A percentile compares a stretch with the other conserved stretches of the same genome.
Evolutionary conservation across 768 basidiomycete genomes (phyloP).

Genomic region (Leccinum subtestaceum): DNA sequence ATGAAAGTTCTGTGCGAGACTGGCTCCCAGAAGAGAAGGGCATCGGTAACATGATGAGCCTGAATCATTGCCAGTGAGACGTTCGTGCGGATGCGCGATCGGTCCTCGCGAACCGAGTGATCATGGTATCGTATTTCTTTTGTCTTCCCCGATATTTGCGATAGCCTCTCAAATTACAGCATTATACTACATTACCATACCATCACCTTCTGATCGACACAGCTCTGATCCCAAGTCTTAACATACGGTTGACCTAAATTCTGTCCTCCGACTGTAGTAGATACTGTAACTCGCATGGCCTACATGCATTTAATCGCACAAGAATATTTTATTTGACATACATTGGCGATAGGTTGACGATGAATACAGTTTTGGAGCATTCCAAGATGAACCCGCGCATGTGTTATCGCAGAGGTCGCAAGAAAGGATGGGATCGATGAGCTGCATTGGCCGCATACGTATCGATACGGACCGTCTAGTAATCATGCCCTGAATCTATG

Average conservation of each 20-base stretch:
- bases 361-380: no score
- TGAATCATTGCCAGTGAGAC: slow-evolving; percentile 46
- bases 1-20: slow-evolving; percentile 93
- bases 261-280: slow-evolving; percentile 5
- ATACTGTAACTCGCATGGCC: slow-evolving; percentile 10
- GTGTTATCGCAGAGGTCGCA: no score
- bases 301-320: slow-evolving; percentile 3
- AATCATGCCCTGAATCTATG: no score
- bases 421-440: no score
- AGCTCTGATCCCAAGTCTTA: slow-evolving; percentile 8
- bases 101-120: slow-evolving; percentile 21
- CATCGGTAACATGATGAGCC: slow-evolving; percentile 68
- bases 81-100: slow-evolving; percentile 32
- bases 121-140: slow-evolving; percentile 1
- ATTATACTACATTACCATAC: slow-evolving; percentile 9
- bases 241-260: slow-evolving; percentile 7
- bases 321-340: not conserved
- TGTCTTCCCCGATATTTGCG: not conserved
- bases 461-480: no score
- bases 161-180: slow-evolving; percentile 5
- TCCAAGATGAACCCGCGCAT: no score
- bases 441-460: no score
- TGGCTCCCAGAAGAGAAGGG: slow-evolving; percentile 77
- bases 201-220: slow-evolving; percentile 7
- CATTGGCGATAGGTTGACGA: slow-evolving; percentile 25